These are phyloP conservation scores for Pisolithus tinctorius DNA, from an alignment of 768 basidiomycete genomes.

Conservation along the genomic window DNA sequence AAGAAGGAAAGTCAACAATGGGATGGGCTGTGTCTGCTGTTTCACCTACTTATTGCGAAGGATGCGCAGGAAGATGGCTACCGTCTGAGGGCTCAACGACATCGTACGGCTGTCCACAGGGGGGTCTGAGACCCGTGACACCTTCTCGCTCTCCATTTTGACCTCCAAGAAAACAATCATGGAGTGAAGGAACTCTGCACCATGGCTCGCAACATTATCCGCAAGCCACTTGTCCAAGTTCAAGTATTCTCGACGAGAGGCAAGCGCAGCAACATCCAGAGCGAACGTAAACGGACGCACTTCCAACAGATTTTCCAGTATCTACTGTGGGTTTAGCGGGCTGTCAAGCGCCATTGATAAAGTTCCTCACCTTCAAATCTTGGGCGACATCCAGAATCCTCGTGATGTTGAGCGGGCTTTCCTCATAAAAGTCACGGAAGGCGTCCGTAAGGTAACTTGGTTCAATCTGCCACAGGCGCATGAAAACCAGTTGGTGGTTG, in stretches of 20 bases:
- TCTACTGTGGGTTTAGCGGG: constrained; percentile 37
- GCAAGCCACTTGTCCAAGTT: constrained; percentile 97
- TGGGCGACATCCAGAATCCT: constrained; percentile 93
- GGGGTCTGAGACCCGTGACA: constrained; percentile 68
- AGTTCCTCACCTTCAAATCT: constrained; percentile 71
- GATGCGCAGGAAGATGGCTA: constrained; percentile 87
- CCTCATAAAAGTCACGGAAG: constrained; percentile 87
- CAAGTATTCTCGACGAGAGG: constrained; percentile 87
- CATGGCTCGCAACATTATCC: constrained; percentile 77
- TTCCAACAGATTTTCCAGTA: constrained; percentile 87
- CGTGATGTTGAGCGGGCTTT: constrained; percentile 89
- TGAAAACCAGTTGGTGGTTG: constrained; percentile 94
- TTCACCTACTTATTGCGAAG: constrained; percentile 71
- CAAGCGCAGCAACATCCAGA: constrained; percentile 89
- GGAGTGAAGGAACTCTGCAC: constrained; percentile 79
- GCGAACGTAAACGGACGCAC: constrained; percentile 85
- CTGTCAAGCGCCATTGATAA: background rate
- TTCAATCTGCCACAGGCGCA: constrained; percentile 91
- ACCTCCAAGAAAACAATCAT: constrained; percentile 85
- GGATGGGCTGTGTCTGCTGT: background rate
- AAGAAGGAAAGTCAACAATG: background rate
- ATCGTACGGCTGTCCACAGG: constrained; percentile 75
- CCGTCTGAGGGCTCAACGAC: constrained; percentile 79
- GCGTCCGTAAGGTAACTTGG: constrained; percentile 81
- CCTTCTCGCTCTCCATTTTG: constrained; percentile 90